These are phyloP conservation scores for Saxispiralis lemnorum DNA, from an alignment of 495 filamentous ascomycete genomes.

Conservation along the genomic window DNA sequence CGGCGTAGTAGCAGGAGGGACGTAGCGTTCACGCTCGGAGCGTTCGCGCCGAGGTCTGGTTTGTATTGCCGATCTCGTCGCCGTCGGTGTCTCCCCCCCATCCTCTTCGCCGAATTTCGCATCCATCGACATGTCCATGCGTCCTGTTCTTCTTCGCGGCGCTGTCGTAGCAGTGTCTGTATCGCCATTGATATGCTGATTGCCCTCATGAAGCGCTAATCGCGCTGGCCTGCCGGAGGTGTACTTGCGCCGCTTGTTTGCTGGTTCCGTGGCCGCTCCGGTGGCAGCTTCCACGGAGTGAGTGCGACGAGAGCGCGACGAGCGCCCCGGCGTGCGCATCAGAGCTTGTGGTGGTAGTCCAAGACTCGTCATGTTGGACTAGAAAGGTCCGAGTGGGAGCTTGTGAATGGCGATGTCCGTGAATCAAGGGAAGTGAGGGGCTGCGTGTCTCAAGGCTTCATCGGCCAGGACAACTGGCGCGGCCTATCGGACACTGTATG, in stretches of 20 bases:
- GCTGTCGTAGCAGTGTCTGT: background rate
- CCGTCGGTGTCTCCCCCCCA: slow-evolving; percentile 29
- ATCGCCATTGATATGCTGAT: slow-evolving; percentile 6
- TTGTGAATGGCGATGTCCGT: too few species aligned
- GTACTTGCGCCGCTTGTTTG: slow-evolving; percentile 20
- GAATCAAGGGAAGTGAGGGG: too few species aligned
- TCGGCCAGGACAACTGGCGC: too few species aligned
- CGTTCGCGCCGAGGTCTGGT: slow-evolving; percentile 18
- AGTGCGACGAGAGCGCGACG: background rate
- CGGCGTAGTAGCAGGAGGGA: slow-evolving; percentile 32
- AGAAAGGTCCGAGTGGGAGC: too few species aligned
- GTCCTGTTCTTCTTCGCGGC: background rate
- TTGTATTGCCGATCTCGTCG: slow-evolving; percentile 23
- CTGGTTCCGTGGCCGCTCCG: background rate
- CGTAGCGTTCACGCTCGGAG: slow-evolving; percentile 1
- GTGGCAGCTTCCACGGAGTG: background rate
- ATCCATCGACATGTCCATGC: background rate
- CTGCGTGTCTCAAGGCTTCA: too few species aligned
- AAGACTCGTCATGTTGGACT: background rate
- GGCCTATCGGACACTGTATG: too few species aligned
- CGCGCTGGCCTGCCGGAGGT: slow-evolving; percentile 23
- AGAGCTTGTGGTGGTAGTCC: background rate
- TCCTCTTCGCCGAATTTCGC: slow-evolving; percentile 15
- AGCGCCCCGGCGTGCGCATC: background rate
- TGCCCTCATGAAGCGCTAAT: slow-evolving; percentile 16